Conservation (phyloP, 2,329 filamentous ascomycete species). For the Monilinia vaccinii-corymbosi region DNA sequence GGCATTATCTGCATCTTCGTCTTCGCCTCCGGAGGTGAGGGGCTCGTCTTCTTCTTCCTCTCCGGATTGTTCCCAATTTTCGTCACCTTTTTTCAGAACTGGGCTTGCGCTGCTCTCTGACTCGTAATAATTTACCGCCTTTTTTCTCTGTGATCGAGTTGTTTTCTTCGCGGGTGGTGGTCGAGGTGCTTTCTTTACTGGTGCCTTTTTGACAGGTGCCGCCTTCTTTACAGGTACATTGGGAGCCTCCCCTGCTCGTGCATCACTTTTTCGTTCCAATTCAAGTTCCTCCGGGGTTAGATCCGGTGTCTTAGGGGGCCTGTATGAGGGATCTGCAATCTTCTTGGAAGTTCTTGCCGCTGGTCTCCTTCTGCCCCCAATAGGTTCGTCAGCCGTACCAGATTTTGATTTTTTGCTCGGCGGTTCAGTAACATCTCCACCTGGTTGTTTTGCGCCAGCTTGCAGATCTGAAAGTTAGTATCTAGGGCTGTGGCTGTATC, state of each 20-base stretch:
- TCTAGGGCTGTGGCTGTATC: neutral
- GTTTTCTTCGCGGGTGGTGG: neutral
- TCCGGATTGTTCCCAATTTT: neutral
- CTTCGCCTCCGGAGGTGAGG: neutral
- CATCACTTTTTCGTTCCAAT: neutral
- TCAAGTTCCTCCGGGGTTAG: neutral
- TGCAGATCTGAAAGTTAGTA: neutral
- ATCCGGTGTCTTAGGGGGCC: too few species aligned
- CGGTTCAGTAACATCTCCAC: neutral
- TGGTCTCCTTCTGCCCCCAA: neutral
- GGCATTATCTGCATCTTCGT: neutral
- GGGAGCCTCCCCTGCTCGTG: too few species aligned
- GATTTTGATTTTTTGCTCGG: neutral
- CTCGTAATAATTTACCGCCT: too few species aligned
- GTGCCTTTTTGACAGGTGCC: too few species aligned
- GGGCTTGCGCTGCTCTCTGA: neutral
- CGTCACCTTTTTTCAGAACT: neutral
- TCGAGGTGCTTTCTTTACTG: neutral
- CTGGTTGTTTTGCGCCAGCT: neutral
- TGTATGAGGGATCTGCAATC: neutral
- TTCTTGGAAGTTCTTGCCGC: neutral
- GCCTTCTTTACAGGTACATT: too few species aligned
- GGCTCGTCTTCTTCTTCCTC: neutral
- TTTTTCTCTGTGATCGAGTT: neutral
- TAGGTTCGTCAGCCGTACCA: too few species aligned